Evolutionary conservation across 192 early-diverging fungal species (phyloP), one percentile per base, ranked within the genome.

Genomic region (Backusella mclennaniae): DNA sequence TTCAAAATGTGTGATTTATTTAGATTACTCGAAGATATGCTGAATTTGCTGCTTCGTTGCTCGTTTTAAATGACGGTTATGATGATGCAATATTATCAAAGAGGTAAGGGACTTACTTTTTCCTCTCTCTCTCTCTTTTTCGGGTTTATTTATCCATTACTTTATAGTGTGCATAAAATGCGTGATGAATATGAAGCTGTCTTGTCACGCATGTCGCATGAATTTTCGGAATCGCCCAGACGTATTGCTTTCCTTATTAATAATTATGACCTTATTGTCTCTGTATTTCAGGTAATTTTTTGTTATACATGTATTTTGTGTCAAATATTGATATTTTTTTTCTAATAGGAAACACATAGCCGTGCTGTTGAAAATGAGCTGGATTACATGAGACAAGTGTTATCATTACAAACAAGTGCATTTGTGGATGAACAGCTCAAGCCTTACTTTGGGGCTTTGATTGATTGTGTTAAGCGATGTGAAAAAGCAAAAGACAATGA

Each of bases 381-480:
- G 12, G 86, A 84, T 7, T 88, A 93, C 75, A 89, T 93, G 78
- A 87, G 84, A 49, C 76, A 85, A 6, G 79, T 89, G 2, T 75
- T 96, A n/a, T 88, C 88, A 19, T 71, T 81, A 33, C 87, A 93
- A 39, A 93, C 90, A 17, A 79, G 87, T 1, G 92, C 93, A 46
- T 98, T 92, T 88, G 98, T 96, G 5, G 96, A 97, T 69, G 92
- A 95, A 21, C 91, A 97, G 79, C 84, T 99, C 5, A 88, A 92
- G 44, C 90, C 90, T 12, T 85, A 91, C 73, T 93, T 99, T 87
- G 91, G 92, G 0, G 85, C 87, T 44, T 79, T 99, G 69, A 95
- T 95, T 76, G 86, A 88, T 38, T 96, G 94, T 86, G 93, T 97
- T 4, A 87, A 87, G 23, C 85, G 89, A 17, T 86, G 87, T 52